These are phyloP conservation scores for Colletotrichum cereale DNA, from an alignment of 2,329 filamentous ascomycete species.

Conservation along the genomic window DNA sequence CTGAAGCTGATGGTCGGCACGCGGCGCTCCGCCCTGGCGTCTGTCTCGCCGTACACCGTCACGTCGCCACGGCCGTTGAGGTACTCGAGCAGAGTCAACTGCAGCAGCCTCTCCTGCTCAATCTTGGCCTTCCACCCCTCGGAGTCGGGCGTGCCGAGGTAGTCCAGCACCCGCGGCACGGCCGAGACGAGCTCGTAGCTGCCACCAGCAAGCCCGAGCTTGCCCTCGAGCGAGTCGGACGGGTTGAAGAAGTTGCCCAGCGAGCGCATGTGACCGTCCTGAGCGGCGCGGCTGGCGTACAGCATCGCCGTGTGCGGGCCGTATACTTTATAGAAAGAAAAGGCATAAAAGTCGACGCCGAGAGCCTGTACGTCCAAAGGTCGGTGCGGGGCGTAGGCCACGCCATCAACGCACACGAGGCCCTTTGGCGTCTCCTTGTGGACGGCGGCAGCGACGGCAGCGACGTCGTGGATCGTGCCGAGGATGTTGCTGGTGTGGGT, in stretches of 20 bases:
- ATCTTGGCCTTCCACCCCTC: conserved; percentile 64
- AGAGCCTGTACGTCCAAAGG: conserved; percentile 75
- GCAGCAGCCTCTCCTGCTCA: conserved; percentile 71
- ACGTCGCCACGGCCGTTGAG: conserved; percentile 64
- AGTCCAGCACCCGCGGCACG: conserved; percentile 71
- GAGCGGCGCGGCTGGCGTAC: conserved; percentile 71
- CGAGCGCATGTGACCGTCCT: conserved; percentile 64
- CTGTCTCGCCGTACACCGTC: conserved; percentile 70
- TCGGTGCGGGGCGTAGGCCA: conserved; percentile 81
- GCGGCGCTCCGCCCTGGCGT: conserved; percentile 59
- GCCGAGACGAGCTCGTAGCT: conserved; percentile 78
- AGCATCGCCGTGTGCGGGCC: conserved; percentile 80
- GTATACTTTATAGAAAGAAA: conserved; percentile 87
- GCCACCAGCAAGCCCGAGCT: conserved; percentile 75
- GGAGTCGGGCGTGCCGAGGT: conserved; percentile 61
- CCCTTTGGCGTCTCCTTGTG: conserved; percentile 63
- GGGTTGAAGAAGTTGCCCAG: conserved; percentile 77
- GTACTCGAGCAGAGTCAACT: conserved; percentile 70
- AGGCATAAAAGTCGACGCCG: conserved; percentile 81
- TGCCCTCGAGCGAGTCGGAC: conserved; percentile 70
- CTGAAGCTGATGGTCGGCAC: conserved; percentile 78
- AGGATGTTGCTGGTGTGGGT: conserved; percentile 82
- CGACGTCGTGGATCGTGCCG: conserved; percentile 76
- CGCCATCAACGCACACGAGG: conserved; percentile 79
- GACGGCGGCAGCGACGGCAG: conserved; percentile 65